These are phyloP conservation scores for Wickerhamiella occidentalis DNA, from an alignment of 805 yeast species.

Conservation along the genomic window DNA sequence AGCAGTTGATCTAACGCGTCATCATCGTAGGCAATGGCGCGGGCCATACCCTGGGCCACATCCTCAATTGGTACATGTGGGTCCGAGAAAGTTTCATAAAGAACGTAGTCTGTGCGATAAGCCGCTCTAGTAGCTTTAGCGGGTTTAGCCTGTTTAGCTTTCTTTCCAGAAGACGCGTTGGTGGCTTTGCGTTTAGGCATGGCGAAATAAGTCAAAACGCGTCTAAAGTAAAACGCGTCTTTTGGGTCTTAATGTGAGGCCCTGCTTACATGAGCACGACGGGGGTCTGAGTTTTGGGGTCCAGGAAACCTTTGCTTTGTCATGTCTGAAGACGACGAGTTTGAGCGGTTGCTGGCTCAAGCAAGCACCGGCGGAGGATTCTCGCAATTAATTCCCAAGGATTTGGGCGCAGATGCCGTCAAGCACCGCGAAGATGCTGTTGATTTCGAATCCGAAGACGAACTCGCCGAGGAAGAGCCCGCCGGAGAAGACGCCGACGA, in stretches of 20 bases:
- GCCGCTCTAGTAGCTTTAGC: too few species aligned
- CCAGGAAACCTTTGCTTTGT: not conserved
- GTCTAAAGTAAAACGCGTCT: too few species aligned
- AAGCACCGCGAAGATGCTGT: slow-evolving; percentile 84
- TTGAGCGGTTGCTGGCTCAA: slow-evolving; percentile 24
- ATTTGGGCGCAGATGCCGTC: slow-evolving; percentile 35
- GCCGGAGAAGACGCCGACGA: slow-evolving; percentile 24
- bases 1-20: slow-evolving; percentile 18
- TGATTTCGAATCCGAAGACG: slow-evolving; percentile 91
- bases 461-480: slow-evolving; percentile 78
- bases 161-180: too few species aligned
- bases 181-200: not conserved
- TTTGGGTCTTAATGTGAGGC: too few species aligned
- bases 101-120: not conserved
- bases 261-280: not conserved
- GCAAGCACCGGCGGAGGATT: slow-evolving; percentile 21
- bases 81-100: slow-evolving; percentile 17
- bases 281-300: not conserved
- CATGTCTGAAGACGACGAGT: slow-evolving; percentile 26
- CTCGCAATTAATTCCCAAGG: slow-evolving; percentile 24
- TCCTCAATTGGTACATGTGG: slow-evolving; percentile 16
- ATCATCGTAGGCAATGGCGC: slow-evolving; percentile 18
- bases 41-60: slow-evolving; percentile 17
- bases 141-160: too few species aligned
- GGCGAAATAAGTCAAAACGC: too few species aligned